Conservation (phyloP, 169 alveolate species). For the Plasmodium yoelii region DNA sequence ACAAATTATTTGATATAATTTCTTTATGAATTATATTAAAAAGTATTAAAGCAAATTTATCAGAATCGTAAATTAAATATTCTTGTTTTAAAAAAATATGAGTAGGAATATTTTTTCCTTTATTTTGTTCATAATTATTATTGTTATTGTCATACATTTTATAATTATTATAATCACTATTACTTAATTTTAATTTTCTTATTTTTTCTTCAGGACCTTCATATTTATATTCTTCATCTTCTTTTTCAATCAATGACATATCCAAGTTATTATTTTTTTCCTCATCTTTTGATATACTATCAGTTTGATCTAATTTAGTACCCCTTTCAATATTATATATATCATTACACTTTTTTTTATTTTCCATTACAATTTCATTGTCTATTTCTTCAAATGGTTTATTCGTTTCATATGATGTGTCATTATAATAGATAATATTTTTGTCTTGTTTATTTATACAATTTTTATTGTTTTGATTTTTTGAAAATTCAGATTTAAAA, state of each 20-base stretch:
- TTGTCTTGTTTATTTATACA: neutral
- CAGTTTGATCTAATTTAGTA: neutral
- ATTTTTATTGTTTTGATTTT: neutral
- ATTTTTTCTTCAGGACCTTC: constrained; percentile 7
- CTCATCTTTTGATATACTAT: neutral
- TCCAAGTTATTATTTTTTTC: neutral
- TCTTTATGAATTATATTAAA: constrained; percentile 53
- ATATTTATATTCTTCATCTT: neutral
- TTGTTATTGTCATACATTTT: neutral
- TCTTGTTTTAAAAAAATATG: constrained; percentile 70
- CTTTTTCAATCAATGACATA: neutral
- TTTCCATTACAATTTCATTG: neutral
- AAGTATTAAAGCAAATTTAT: constrained; percentile 50
- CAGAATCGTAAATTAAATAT: constrained; percentile 69
- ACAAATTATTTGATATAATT: constrained; percentile 18
- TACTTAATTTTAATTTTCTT: constrained; percentile 23
- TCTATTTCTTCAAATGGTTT: neutral
- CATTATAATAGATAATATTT: neutral
- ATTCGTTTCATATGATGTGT: neutral
- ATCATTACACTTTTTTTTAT: neutral
- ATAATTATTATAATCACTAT: constrained; percentile 69
- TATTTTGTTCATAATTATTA: constrained; percentile 28
- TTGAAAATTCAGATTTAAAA: neutral
- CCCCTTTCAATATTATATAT: neutral
- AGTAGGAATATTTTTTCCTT: constrained; percentile 69